Evolutionary conservation across 805 yeast genomes (phyloP).

Genomic region (Sugiyamaella mastotermitis): DNA sequence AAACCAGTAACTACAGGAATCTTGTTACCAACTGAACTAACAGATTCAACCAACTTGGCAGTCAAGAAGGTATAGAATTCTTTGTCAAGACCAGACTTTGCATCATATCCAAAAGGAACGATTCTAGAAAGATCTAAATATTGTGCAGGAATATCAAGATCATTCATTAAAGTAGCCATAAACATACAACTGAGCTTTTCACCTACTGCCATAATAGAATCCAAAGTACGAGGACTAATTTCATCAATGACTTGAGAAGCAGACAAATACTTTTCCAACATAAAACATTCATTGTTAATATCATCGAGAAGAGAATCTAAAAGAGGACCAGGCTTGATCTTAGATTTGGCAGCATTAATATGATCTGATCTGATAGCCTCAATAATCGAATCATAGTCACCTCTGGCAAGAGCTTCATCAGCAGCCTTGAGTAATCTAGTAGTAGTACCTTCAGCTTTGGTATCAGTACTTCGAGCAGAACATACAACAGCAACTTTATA

Average conservation of each 20-base stretch:
- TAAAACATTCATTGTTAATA: slow-evolving; percentile 59
- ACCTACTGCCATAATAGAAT: slow-evolving; percentile 86
- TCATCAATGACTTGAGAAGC: slow-evolving; percentile 93
- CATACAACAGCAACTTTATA: slow-evolving; percentile 87
- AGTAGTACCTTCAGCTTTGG: slow-evolving; percentile 94
- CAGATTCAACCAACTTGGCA: slow-evolving; percentile 41
- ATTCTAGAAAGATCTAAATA: slow-evolving; percentile 75
- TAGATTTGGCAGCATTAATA: slow-evolving; percentile 56
- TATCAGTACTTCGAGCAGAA: slow-evolving; percentile 85
- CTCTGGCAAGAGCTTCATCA: slow-evolving; percentile 39
- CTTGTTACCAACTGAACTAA: slow-evolving; percentile 32
- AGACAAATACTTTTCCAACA: slow-evolving; percentile 62
- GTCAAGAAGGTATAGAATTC: slow-evolving; percentile 51
- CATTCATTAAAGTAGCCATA: slow-evolving; percentile 80
- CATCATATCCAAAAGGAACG: slow-evolving; percentile 56
- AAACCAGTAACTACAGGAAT: slow-evolving; percentile 95
- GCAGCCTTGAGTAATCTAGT: slow-evolving; percentile 81
- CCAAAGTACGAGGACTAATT: slow-evolving; percentile 80
- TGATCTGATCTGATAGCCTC: slow-evolving; percentile 76
- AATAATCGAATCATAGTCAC: slow-evolving; percentile 46
- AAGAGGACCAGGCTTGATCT: slow-evolving; percentile 43
- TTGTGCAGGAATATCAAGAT: slow-evolving; percentile 68
- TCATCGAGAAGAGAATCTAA: slow-evolving; percentile 50
- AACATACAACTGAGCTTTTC: slow-evolving; percentile 88
- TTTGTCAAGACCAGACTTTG: slow-evolving; percentile 57